Conservation (phyloP, 768 basidiomycete species). For the button mushroom (Agaricus bisporus) region DNA sequence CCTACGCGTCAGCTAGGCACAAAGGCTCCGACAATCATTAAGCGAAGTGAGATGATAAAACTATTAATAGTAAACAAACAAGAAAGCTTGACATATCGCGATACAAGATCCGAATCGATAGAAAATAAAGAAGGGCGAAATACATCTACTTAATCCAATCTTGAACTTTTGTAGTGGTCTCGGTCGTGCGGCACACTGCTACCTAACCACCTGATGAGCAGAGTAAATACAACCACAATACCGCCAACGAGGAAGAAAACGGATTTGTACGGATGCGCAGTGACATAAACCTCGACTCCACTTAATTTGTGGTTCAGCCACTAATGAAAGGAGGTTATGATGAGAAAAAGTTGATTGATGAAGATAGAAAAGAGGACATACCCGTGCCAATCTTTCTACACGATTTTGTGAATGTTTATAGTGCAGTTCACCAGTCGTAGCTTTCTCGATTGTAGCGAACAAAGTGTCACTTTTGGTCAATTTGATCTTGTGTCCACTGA, state of each 20-base stretch:
- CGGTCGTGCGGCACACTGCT: slow-evolving; percentile 14
- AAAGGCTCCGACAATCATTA: no score
- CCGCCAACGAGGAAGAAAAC: slow-evolving; percentile 24
- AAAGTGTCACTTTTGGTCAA: slow-evolving; percentile 48
- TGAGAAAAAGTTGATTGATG: background rate
- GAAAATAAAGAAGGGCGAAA: no score
- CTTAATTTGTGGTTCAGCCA: slow-evolving; percentile 36
- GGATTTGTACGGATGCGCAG: slow-evolving; percentile 27
- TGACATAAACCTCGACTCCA: slow-evolving; percentile 29
- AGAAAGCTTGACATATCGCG: background rate
- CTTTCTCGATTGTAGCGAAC: slow-evolving; percentile 66
- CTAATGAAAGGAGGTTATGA: slow-evolving; percentile 17
- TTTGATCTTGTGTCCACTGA: slow-evolving; percentile 44
- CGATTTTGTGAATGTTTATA: slow-evolving; percentile 66
- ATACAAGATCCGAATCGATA: background rate
- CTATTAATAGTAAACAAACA: background rate
- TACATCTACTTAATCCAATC: slow-evolving; percentile 1
- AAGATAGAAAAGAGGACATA: slow-evolving; percentile 21
- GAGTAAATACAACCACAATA: slow-evolving; percentile 24
- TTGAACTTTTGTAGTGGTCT: slow-evolving; percentile 4
- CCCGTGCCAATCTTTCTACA: slow-evolving; percentile 61
- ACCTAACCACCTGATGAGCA: slow-evolving; percentile 18
- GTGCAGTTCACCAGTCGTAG: slow-evolving; percentile 40
- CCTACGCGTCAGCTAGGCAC: background rate
- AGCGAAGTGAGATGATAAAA: background rate